phyloP scores from a whole-genome alignment of 805 yeast species.

The Teunomyces cretensis region DNA sequence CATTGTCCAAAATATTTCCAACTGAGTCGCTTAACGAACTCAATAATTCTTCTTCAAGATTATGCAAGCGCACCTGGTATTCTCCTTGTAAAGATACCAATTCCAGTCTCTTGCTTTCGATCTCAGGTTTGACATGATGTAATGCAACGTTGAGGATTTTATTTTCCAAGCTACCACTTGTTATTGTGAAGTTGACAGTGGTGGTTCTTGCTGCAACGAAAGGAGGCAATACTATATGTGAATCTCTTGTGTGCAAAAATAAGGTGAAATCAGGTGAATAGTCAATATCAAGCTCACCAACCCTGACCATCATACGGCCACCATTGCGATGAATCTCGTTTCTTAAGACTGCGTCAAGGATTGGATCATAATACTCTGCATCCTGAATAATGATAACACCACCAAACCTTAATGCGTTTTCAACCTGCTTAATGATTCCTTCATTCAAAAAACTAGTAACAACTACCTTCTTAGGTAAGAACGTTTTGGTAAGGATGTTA shows the following conservation, averaged over 20 bases:
- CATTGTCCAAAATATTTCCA: constrained; percentile 69
- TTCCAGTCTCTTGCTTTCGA: constrained; percentile 57
- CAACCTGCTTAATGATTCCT: constrained; percentile 65
- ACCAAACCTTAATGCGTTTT: constrained; percentile 83
- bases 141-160: constrained; percentile 61
- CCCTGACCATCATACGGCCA: constrained; percentile 59
- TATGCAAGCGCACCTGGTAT: constrained; percentile 52
- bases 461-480: constrained; percentile 38
- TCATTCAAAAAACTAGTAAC: constrained; percentile 72
- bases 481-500: constrained; percentile 34
- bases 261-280: constrained; percentile 63
- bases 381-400: constrained; percentile 70
- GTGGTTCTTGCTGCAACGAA: constrained; percentile 64
- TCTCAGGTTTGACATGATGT: constrained; percentile 58
- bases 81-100: constrained; percentile 57
- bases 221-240: constrained; percentile 45
- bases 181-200: constrained; percentile 69
- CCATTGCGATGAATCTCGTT: constrained; percentile 65
- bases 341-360: constrained; percentile 60
- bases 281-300: constrained; percentile 68
- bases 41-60: constrained; percentile 60
- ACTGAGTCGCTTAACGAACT: constrained; percentile 53
- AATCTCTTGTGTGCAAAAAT: constrained; percentile 60
- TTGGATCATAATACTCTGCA: constrained; percentile 79
- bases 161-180: constrained; percentile 62